phyloP scores from a whole-genome alignment of 2,329 filamentous ascomycete genomes.

The Cladophialophora chaetospira region DNA sequence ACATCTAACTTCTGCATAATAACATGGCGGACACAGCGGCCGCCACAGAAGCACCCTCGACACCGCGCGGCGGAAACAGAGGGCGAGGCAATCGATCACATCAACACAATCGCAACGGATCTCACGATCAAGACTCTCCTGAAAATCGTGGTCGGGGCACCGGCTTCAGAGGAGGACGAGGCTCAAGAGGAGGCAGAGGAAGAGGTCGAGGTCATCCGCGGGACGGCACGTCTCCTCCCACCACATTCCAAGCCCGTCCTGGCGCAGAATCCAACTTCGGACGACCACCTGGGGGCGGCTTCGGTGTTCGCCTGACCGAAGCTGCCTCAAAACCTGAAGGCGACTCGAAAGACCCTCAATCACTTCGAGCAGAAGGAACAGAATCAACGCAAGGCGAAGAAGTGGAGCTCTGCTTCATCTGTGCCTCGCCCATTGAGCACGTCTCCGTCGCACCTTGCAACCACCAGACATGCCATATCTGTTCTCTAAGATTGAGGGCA shows the following conservation, averaged over 20 bases:
- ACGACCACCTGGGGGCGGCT: conserved; percentile 47
- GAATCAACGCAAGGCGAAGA: conserved; percentile 53
- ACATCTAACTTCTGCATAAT: neutral
- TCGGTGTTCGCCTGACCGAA: conserved; percentile 52
- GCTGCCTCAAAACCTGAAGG: conserved; percentile 45
- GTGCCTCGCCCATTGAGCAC: conserved; percentile 85
- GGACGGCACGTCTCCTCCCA: conserved; percentile 60
- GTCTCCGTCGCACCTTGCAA: conserved; percentile 91
- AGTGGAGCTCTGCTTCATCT: conserved; percentile 94
- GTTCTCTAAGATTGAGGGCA: conserved; percentile 83
- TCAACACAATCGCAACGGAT: conserved; percentile 8
- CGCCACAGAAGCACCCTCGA: neutral
- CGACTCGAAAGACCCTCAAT: conserved; percentile 29
- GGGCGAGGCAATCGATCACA: conserved; percentile 15
- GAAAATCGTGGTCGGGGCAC: conserved; percentile 13
- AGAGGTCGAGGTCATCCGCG: conserved; percentile 75
- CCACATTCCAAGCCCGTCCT: conserved; percentile 33
- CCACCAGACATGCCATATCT: conserved; percentile 95
- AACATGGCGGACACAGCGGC: conserved; percentile 17
- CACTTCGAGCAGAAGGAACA: conserved; percentile 10
- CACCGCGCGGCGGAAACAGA: conserved; percentile 2
- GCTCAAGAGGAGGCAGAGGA: conserved; percentile 43
- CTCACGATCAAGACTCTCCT: conserved; percentile 9
- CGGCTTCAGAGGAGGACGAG: conserved; percentile 14
- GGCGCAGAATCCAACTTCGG: conserved; percentile 40